Conservation (phyloP, 2,329 filamentous ascomycete species). For the Diaporthe citriasiana region DNA sequence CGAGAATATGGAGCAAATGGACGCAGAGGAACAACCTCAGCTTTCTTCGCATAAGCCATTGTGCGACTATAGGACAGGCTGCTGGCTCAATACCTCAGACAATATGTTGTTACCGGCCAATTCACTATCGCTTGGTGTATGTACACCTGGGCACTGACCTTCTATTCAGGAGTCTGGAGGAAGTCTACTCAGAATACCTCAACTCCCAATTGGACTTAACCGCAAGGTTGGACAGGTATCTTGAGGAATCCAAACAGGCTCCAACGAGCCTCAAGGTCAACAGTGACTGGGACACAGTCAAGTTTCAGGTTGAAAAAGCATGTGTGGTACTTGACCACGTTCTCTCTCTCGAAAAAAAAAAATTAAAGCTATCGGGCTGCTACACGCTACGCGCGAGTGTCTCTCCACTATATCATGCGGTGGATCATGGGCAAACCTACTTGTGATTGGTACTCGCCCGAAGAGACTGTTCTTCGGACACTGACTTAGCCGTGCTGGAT, state of each 20-base stretch:
- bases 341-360: background rate
- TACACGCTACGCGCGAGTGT: background rate
- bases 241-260: background rate
- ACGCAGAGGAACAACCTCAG: accelerated
- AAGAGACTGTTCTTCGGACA: background rate
- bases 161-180: background rate
- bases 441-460: background rate
- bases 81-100: background rate
- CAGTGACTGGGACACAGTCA: background rate
- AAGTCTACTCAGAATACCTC: background rate
- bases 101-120: background rate
- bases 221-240: background rate
- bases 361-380: background rate
- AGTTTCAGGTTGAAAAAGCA: background rate
- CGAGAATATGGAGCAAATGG: background rate
- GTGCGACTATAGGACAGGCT: background rate
- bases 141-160: background rate
- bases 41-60: background rate
- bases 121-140: background rate
- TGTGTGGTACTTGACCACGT: background rate
- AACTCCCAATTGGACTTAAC: accelerated
- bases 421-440: background rate
- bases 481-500: background rate
- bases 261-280: background rate
- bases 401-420: background rate